Evolutionary conservation across 148 eudicot species (phyloP).

Genomic region (Cornus kousa): DNA sequence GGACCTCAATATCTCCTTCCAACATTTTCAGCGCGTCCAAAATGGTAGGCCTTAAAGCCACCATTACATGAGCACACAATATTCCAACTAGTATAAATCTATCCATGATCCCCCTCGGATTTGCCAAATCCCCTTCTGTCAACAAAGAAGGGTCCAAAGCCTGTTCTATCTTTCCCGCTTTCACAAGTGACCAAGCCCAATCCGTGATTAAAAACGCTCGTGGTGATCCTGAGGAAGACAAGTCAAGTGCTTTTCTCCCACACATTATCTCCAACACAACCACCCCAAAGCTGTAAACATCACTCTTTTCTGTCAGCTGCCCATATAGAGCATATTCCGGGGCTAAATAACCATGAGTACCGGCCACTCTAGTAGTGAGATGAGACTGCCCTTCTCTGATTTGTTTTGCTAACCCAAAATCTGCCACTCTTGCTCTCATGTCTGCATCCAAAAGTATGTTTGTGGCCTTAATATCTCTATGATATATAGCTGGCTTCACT

Average conservation of each 20-base stretch:
- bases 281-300: constrained; percentile 78
- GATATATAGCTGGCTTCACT: constrained; percentile 68
- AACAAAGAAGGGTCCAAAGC: constrained; percentile 51
- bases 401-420: constrained; percentile 78
- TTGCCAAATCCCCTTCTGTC: constrained; percentile 32
- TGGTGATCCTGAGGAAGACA: constrained; percentile 53
- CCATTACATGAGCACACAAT: constrained; percentile 92
- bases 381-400: constrained; percentile 67
- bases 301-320: constrained; percentile 77
- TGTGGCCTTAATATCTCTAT: constrained; percentile 75
- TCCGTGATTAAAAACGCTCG: constrained; percentile 65
- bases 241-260: constrained; percentile 80
- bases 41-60: constrained; percentile 80
- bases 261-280: constrained; percentile 82
- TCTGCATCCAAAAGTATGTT: constrained; percentile 68
- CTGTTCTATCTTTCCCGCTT: constrained; percentile 50
- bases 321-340: constrained; percentile 87
- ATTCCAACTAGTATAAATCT: constrained; percentile 78
- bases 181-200: constrained; percentile 83
- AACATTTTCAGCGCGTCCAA: constrained; percentile 76
- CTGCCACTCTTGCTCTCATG: constrained; percentile 77
- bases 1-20: constrained; percentile 88
- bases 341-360: constrained; percentile 82
- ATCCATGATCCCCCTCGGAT: constrained; percentile 70
- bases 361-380: constrained; percentile 79